Evolutionary conservation across 1,284 basidiomycete species (phyloP).

Genomic region (Ceratobasidium sp.): DNA sequence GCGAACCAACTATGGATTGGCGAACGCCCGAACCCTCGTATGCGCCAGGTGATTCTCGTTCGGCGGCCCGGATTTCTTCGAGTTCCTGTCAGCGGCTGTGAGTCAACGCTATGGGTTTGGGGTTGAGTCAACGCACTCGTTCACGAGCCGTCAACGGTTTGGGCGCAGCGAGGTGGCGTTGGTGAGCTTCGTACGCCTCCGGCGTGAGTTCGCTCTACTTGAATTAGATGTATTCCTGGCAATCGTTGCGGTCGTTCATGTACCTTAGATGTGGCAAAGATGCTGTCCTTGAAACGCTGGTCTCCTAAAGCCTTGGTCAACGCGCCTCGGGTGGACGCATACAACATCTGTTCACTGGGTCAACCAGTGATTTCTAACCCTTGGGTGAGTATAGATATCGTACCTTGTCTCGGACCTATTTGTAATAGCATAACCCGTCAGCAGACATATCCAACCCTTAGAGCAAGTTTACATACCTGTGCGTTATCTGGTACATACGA

Average conservation of each 20-base stretch:
- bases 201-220: slow-evolving; percentile 51
- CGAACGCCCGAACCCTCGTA: slow-evolving; percentile 66
- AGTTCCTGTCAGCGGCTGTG: slow-evolving; percentile 57
- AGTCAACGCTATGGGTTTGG: background rate
- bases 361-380: background rate
- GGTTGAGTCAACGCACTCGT: slow-evolving; percentile 47
- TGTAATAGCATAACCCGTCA: background rate
- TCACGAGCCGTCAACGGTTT: slow-evolving; percentile 82
- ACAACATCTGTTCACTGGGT: slow-evolving; percentile 74
- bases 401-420: slow-evolving; percentile 67
- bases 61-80: slow-evolving; percentile 74
- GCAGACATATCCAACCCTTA: background rate
- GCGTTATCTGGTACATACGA: slow-evolving; percentile 79
- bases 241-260: slow-evolving; percentile 49
- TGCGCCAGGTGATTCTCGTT: slow-evolving; percentile 58
- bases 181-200: slow-evolving; percentile 72
- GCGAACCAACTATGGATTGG: slow-evolving; percentile 61
- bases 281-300: slow-evolving; percentile 72
- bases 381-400: slow-evolving; percentile 29
- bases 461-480: slow-evolving; percentile 57
- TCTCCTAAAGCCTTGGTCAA: slow-evolving; percentile 80
- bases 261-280: slow-evolving; percentile 80
- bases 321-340: slow-evolving; percentile 81
- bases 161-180: slow-evolving; percentile 73
- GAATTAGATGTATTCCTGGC: background rate